Evolutionary conservation across 208 protist species (phyloP), one percentile per base, ranked within the genome.

Genomic region (Trypanosoma brucei): DNA sequence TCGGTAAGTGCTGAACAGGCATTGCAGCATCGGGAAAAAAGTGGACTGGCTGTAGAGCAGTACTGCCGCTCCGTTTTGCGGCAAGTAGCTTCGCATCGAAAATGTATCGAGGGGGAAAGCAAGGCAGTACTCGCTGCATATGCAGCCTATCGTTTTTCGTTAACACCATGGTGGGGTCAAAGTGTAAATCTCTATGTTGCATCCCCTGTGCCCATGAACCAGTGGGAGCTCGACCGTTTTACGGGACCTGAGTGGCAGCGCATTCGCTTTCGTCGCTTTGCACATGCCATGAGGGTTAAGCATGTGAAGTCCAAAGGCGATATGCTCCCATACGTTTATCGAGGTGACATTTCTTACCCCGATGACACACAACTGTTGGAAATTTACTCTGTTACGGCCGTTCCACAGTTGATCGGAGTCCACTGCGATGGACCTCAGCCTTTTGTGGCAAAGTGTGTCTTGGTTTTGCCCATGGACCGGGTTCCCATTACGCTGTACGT

Each of bases 141-240:
- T 38, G 72, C 66, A 3, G 62, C 72, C 3, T 68, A 71, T 39
- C 65, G 72, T 48, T 70, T 72, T 63, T 57, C 65, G 1, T n/a
- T 78, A 4, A 9, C 65, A 3, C 72, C 72, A 42, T 70, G 65
- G 72, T 78, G 72, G 72, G 61, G 66, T 1, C 44, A 71, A 9
- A 44, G 46, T 49, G 48, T 64, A 2, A 61, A 51, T 39, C 56
- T 78, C 9, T 65, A 78, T 44, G 46, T 66, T 7, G 2, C 42
- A 37, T 36, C n/a, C 3, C 52, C 60, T 42, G 48, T 65, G 6
- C 60, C 65, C 0, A 6, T 72, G 35, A 58, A 72, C 39, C 58
- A 59, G 5, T 78, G 66, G 65, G 72, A 78, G 35, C 61, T 78
- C 33, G 72, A 78, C 44, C 57, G 61, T 34, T 65, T 68, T 57